Conservation (phyloP, 1,284 basidiomycete species). For the Baeospora myosura region DNA sequence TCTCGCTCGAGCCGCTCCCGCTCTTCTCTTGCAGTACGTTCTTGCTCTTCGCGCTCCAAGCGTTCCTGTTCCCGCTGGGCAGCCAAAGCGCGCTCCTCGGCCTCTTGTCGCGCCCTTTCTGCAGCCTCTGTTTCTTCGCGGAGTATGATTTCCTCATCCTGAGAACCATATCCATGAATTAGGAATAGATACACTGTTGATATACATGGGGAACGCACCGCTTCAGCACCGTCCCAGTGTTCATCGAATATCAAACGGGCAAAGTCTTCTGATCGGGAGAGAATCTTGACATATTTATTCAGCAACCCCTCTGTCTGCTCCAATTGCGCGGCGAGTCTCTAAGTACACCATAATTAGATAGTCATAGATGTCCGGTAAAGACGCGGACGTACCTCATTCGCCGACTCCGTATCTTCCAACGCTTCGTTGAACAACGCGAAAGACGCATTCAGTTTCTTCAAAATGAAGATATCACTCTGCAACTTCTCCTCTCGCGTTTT, state of each 20-base stretch:
- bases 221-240: conserved; percentile 63
- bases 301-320: conserved; percentile 63
- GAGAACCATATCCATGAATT: conserved; percentile 3
- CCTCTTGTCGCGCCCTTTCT: conserved; percentile 41
- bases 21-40: conserved; percentile 40
- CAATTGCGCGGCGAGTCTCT: conserved; percentile 61
- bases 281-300: conserved; percentile 62
- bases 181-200: too few species aligned
- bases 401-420: conserved; percentile 49
- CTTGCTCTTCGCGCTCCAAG: conserved; percentile 41
- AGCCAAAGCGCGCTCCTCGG: conserved; percentile 38
- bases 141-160: conserved; percentile 56
- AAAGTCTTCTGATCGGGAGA: conserved; percentile 62
- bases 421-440: conserved; percentile 63
- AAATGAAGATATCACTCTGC: conserved; percentile 60
- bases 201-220: conserved; percentile 33
- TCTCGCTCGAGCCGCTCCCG: conserved; percentile 36
- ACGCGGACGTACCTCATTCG: conserved; percentile 52
- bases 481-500: conserved; percentile 62
- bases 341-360: conserved; percentile 7
- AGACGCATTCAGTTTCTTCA: conserved; percentile 63
- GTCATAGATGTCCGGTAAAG: background rate
- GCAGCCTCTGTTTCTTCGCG: conserved; percentile 40
- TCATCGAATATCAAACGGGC: conserved; percentile 66
- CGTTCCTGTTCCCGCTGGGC: conserved; percentile 46